A percentile compares a stretch with the other conserved stretches of the same genome.
Conservation (phyloP, 2,329 filamentous ascomycete species). For the Chrysoporthe austroafricana region DNA sequence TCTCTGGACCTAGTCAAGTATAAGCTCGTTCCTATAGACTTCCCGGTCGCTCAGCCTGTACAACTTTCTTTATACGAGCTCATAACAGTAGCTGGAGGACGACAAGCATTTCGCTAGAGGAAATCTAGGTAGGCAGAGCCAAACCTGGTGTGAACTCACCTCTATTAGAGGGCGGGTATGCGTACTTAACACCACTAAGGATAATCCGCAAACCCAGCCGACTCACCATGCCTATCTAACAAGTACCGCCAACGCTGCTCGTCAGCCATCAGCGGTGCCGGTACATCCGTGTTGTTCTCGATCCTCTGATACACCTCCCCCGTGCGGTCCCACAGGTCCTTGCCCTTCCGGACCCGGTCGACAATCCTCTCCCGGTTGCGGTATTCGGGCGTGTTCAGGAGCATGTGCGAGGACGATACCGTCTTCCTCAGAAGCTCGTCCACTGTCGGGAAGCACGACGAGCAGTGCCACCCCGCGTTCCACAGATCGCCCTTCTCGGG, state of each 20-base stretch:
- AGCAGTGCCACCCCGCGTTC: constrained; percentile 66
- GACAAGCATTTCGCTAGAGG: no score
- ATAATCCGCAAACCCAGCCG: constrained; percentile 54
- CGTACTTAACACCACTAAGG: constrained; percentile 27
- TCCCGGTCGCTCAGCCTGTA: no score
- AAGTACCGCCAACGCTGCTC: constrained; percentile 49
- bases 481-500: constrained; percentile 49
- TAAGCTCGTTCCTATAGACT: no score
- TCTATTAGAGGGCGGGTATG: neutral
- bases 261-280: constrained; percentile 48
- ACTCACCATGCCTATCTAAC: constrained; percentile 48
- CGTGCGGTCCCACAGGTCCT: constrained; percentile 58
- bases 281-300: constrained; percentile 57
- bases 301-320: constrained; percentile 52
- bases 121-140: no score
- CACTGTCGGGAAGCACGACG: constrained; percentile 61
- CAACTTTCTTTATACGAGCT: no score
- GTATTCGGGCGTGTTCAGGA: constrained; percentile 55
- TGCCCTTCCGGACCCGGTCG: constrained; percentile 53
- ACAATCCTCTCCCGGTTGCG: constrained; percentile 53
- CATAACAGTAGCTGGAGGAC: no score
- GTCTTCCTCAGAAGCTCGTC: constrained; percentile 60
- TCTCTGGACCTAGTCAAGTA: no score
- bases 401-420: constrained; percentile 58
- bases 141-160: neutral